Percentiles rank a stretch among this genome's conserved stretches.
Evolutionary conservation across 106 monocot genomes (phyloP).

Genomic region (Cymbidium sinense): DNA sequence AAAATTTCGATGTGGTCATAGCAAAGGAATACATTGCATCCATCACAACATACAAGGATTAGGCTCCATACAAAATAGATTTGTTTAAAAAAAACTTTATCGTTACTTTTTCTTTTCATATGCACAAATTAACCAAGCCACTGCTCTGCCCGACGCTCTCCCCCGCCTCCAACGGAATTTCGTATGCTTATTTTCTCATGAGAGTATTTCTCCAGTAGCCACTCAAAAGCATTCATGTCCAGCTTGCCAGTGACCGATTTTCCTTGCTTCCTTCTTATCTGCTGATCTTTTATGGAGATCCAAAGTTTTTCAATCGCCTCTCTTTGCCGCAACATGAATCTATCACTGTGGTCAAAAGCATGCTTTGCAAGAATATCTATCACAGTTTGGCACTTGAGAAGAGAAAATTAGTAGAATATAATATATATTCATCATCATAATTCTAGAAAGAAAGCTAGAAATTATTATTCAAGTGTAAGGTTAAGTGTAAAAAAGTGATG

Average conservation of each 20-base stretch:
- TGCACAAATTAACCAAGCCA: constrained; percentile 70
- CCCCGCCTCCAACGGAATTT: constrained; percentile 62
- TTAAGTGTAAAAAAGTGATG: no score
- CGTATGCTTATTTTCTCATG: constrained; percentile 90
- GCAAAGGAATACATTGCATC: no score
- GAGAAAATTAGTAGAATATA: not conserved
- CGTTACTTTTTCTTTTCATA: not conserved
- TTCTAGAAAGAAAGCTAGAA: not conserved
- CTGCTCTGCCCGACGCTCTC: constrained; percentile 62
- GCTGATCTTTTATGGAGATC: constrained; percentile 80
- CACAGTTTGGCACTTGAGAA: constrained; percentile 78
- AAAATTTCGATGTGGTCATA: no score
- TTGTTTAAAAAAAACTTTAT: no score
- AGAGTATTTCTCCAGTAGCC: constrained; percentile 82
- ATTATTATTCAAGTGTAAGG: no score
- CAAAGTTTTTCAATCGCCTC: constrained; percentile 84
- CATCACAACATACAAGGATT: no score
- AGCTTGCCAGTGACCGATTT: constrained; percentile 84
- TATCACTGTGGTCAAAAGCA: constrained; percentile 61
- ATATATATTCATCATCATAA: not conserved
- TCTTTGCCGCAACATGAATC: constrained; percentile 66
- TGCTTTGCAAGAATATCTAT: constrained; percentile 92
- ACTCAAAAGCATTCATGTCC: constrained; percentile 90
- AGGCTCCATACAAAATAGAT: no score
- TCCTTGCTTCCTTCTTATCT: constrained; percentile 86